phyloP scores from a whole-genome alignment of 2,329 filamentous ascomycete genomes.

The Apiospora rasikravindrae region DNA sequence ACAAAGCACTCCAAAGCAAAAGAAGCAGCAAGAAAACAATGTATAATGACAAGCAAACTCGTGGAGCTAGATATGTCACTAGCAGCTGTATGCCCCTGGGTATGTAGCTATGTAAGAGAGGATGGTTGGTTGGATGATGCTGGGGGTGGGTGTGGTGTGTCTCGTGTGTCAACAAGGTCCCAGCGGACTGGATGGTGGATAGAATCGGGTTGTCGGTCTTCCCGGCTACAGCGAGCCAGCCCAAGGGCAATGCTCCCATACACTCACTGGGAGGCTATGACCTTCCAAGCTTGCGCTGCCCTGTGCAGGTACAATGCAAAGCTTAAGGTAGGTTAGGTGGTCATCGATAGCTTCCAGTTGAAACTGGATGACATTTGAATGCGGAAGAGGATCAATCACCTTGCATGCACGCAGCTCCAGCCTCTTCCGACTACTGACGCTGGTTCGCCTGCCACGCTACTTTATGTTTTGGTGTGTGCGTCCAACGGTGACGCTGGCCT shows the following conservation, averaged over 20 bases:
- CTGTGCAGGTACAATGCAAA: not conserved
- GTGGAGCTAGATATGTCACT: slow-evolving; percentile 16
- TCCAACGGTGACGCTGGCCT: not conserved
- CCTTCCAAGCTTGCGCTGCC: not conserved
- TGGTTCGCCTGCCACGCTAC: not conserved
- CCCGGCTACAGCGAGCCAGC: slow-evolving; percentile 2
- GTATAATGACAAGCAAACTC: not conserved
- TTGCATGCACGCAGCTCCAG: slow-evolving; percentile 5
- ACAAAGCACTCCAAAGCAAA: slow-evolving; percentile 27
- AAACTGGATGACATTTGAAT: not conserved
- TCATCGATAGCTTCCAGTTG: not conserved
- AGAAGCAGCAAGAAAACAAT: slow-evolving; percentile 17
- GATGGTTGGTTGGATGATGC: slow-evolving; percentile 5
- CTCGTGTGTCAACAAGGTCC: slow-evolving; percentile 13
- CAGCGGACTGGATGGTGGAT: slow-evolving; percentile 14
- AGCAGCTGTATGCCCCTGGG: slow-evolving; percentile 4
- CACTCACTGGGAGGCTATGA: not conserved
- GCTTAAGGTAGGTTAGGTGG: too few species aligned
- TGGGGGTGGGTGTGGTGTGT: not conserved
- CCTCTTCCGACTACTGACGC: not conserved
- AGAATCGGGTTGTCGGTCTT: slow-evolving; percentile 3
- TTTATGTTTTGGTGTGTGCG: not conserved
- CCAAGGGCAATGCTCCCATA: not conserved
- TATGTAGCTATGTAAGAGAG: not conserved
- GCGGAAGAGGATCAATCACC: slow-evolving; percentile 1